phyloP scores from a whole-genome alignment of 139 green algal genomes.

The Eudorina sp. region DNA sequence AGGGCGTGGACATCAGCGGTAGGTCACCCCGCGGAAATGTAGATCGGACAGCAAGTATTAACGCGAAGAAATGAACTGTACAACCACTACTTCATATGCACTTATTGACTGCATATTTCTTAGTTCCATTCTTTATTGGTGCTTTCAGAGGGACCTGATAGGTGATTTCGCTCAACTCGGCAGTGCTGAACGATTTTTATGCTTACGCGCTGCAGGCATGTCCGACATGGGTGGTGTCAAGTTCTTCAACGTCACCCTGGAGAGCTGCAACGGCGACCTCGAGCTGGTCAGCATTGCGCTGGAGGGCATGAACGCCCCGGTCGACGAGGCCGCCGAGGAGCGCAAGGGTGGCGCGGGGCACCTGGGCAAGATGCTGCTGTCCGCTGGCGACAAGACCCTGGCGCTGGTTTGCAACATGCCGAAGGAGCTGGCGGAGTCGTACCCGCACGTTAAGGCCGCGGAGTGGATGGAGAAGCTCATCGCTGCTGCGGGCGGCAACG shows the following conservation, averaged over 20 bases:
- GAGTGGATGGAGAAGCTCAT: slow-evolving; percentile 63
- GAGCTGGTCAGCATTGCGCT: slow-evolving; percentile 75
- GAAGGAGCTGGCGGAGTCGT: slow-evolving; percentile 70
- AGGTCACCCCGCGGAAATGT: background rate
- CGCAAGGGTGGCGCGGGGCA: slow-evolving; percentile 82
- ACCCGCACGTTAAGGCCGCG: slow-evolving; percentile 67
- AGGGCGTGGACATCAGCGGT: slow-evolving; percentile 51
- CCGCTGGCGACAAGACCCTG: slow-evolving; percentile 79
- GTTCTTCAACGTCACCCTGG: slow-evolving; percentile 87
- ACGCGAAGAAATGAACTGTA: too few species aligned
- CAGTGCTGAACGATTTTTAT: too few species aligned
- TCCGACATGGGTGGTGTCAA: slow-evolving; percentile 81
- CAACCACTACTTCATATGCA: too few species aligned
- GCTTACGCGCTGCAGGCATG: slow-evolving; percentile 54
- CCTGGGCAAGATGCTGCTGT: slow-evolving; percentile 80
- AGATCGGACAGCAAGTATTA: slow-evolving; percentile 14
- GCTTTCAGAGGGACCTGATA: too few species aligned
- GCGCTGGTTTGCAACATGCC: slow-evolving; percentile 80
- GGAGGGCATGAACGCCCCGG: slow-evolving; percentile 77
- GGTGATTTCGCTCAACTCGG: too few species aligned
- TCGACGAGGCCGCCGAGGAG: slow-evolving; percentile 87
- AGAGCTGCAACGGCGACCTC: slow-evolving; percentile 75
- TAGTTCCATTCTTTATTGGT: too few species aligned
- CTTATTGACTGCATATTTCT: too few species aligned
- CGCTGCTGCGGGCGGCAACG: slow-evolving; percentile 45